Evolutionary conservation across 1,284 basidiomycete genomes (phyloP).

Genomic region (Nidula niveotomentosa): DNA sequence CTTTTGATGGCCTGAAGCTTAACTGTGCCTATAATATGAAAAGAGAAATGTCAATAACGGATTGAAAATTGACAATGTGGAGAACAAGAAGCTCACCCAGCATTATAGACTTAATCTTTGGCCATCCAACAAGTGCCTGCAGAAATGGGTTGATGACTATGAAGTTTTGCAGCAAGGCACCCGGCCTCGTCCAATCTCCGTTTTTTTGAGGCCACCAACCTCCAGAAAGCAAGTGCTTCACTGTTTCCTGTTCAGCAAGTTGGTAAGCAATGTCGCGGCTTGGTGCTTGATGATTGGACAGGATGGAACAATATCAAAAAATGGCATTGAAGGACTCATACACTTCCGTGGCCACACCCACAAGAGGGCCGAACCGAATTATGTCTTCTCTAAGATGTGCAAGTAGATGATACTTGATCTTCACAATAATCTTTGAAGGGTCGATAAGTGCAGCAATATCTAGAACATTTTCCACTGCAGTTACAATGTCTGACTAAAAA

Average conservation of each 20-base stretch:
- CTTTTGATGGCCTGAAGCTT: too few species aligned
- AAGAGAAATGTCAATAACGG: too few species aligned
- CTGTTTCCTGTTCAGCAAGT: slow-evolving; percentile 21
- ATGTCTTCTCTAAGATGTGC: slow-evolving; percentile 31
- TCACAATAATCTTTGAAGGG: slow-evolving; percentile 28
- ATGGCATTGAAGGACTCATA: slow-evolving; percentile 35
- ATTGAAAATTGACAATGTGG: too few species aligned
- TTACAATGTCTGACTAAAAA: slow-evolving; percentile 28
- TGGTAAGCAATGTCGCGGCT: slow-evolving; percentile 34
- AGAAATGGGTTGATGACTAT: too few species aligned
- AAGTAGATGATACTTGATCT: slow-evolving; percentile 35
- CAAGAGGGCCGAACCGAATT: slow-evolving; percentile 28
- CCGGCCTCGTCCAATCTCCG: too few species aligned
- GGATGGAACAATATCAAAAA: slow-evolving; percentile 29
- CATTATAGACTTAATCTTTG: too few species aligned
- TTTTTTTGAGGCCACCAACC: too few species aligned
- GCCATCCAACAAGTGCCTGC: too few species aligned
- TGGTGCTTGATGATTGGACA: slow-evolving; percentile 34
- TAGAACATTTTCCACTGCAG: slow-evolving; percentile 31
- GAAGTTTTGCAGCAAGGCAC: too few species aligned
- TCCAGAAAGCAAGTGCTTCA: slow-evolving; percentile 27
- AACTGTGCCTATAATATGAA: too few species aligned
- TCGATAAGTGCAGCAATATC: slow-evolving; percentile 24
- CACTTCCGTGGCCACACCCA: slow-evolving; percentile 29
- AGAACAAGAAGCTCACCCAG: too few species aligned